These are phyloP conservation scores for Fusarium solani-melongenae DNA, from an alignment of 2,329 filamentous ascomycete genomes.

Conservation along the genomic window DNA sequence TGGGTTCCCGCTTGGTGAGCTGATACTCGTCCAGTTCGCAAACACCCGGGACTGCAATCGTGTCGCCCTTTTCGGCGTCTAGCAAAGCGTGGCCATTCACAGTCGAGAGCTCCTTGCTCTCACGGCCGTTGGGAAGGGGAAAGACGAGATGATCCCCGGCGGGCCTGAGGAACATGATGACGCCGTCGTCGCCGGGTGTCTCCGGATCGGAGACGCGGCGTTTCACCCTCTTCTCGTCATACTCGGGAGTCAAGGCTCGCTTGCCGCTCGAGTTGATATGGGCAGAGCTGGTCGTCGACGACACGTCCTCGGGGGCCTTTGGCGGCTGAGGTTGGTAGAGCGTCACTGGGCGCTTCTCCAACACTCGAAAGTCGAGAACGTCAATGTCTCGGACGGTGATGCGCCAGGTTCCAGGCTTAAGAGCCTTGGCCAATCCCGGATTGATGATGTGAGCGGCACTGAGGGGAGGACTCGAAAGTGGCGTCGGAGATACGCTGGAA, in stretches of 20 bases:
- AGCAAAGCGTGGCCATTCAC: constrained; percentile 62
- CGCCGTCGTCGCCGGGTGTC: constrained; percentile 55
- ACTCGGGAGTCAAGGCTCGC: constrained; percentile 59
- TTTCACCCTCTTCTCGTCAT: constrained; percentile 58
- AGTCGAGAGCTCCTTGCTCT: constrained; percentile 59
- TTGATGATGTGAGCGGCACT: constrained; percentile 58
- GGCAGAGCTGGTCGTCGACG: constrained; percentile 47
- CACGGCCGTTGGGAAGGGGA: constrained; percentile 59
- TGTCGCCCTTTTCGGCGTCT: constrained; percentile 62
- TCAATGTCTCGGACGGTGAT: constrained; percentile 62
- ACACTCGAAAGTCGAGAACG: constrained; percentile 67
- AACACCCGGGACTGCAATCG: constrained; percentile 60
- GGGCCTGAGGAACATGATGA: constrained; percentile 66
- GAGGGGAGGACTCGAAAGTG: constrained; percentile 52
- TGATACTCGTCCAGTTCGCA: constrained; percentile 65
- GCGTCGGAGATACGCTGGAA: constrained; percentile 56
- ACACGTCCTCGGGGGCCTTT: constrained; percentile 42
- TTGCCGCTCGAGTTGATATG: constrained; percentile 61
- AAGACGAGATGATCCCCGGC: constrained; percentile 63
- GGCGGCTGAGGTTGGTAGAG: constrained; percentile 49
- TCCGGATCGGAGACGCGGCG: constrained; percentile 51
- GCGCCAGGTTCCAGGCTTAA: constrained; percentile 67
- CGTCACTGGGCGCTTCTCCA: constrained; percentile 63
- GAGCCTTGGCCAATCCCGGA: constrained; percentile 56
- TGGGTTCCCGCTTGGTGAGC: constrained; percentile 66